Evolutionary conservation across 169 alveolate genomes (phyloP), one percentile per base, ranked within the genome.

Genomic region (Cryptosporidium xiaoi): DNA sequence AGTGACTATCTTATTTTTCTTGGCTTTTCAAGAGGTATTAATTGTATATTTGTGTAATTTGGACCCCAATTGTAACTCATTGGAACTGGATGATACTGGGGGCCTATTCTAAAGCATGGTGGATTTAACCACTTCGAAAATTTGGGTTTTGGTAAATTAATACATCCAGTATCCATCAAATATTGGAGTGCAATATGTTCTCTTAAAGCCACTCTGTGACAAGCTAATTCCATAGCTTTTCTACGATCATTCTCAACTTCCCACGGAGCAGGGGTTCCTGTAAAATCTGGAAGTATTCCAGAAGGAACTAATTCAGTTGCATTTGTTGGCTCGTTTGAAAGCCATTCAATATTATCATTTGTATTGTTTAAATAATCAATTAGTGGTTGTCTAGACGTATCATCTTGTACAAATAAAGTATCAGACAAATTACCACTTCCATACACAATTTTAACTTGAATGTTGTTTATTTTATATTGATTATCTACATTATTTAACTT

Each of bases 41-140:
- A 62, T 77, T 77, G 85, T 44, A 77, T 77, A 60, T 77, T 77
- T 13, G 85, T 60, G 55, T 77, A 77, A 60, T 77, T 77, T 34
- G 85, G 85, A 16, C 85, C 85, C 85, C 85, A 77, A 46, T 77
- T 77, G 36, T 77, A 77, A 60, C 85, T 77, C 85, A 77, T 77
- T 55, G 85, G 85, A 62, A 77, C 85, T 13, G 85, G 85, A 18
- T 77, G 71, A 77, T 46, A 77, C 40, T 77, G 77, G 16, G 69
- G 85, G 5, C 85, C 85, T 36, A 77, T 77, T 60, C 71, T 77
- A 27, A 77, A 77, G 24, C 34, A 62, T 27, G 85, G 85, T n/a
- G 85, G 85, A 60, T 56, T 77, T 0, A 77, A 66, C 85, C 85
- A 77, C n/a, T 77, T 58, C 2, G 85, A n/a, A 51, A 77, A 77